phyloP scores from a whole-genome alignment of 2,329 filamentous ascomycete species.

The Hypoxylon sp. region DNA sequence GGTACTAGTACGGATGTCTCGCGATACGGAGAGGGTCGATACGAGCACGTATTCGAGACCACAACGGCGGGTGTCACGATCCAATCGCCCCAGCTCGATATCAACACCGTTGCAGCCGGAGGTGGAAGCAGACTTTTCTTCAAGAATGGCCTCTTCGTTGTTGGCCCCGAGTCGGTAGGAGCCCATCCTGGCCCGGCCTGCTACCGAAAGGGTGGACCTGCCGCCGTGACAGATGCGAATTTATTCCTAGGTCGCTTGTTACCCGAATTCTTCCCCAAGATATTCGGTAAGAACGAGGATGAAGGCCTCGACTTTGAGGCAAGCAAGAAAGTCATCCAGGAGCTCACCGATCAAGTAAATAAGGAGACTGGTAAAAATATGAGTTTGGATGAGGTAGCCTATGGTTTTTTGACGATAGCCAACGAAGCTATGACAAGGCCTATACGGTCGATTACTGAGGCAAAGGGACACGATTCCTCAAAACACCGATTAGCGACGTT shows the following conservation, averaged over 20 bases:
- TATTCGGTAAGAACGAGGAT: conserved; percentile 90
- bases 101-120: conserved; percentile 93
- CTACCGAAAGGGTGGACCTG: conserved; percentile 87
- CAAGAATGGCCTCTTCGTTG: conserved; percentile 87
- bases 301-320: conserved; percentile 79
- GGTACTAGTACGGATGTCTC: conserved; percentile 93
- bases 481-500: conserved; percentile 92
- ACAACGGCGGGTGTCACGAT: conserved; percentile 95
- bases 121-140: conserved; percentile 87
- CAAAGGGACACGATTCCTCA: conserved; percentile 89
- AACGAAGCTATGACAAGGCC: conserved; percentile 93
- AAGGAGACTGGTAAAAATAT: conserved; percentile 75
- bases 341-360: conserved; percentile 81
- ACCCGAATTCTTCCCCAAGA: conserved; percentile 93
- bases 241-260: conserved; percentile 83
- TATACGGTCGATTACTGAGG: conserved; percentile 89
- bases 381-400: conserved; percentile 84
- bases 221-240: conserved; percentile 95
- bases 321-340: conserved; percentile 77
- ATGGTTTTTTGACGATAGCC: conserved; percentile 87
- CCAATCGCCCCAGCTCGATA: conserved; percentile 89
- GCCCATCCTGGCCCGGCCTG: conserved; percentile 91
- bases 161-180: conserved; percentile 87
- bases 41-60: conserved; percentile 94
- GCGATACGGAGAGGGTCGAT: conserved; percentile 82